Base-by-base conservation (phyloP, 345 rosid genomes). In the Isatis tinctoria region DNA sequence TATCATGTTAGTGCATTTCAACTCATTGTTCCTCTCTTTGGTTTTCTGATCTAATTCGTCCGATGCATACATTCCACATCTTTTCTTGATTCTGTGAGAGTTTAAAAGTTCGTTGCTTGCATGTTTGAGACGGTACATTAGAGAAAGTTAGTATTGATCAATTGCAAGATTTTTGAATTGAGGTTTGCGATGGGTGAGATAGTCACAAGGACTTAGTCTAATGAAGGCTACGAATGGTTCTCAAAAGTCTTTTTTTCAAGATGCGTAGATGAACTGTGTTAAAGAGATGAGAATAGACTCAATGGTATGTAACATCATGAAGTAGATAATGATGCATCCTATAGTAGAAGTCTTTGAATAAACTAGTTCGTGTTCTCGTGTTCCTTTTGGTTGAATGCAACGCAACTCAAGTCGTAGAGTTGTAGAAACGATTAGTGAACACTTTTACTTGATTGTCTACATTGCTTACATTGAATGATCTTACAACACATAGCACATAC, bases 291-390 rank as follows among this genome's bases (percentile, higher is more conserved):
- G 35, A 11, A 12, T 49, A 9, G 43, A 17, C 3, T 49, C 8
- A 10, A 33, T 44, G 37, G 54, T 56, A 14, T 53, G 56, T 18
- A 26, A 37, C 11, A 14, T 58, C 3, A 18, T 49, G 24, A 57
- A 45, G 30, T 65, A 47, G 73, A 48, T n/a, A n/a, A n/a, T n/a
- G n/a, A n/a, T n/a, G n/a, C n/a, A n/a, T n/a, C n/a, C n/a, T n/a
- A n/a, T n/a, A n/a, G n/a, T n/a, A n/a, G n/a, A n/a, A 51, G 57
- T 65, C 4, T 65, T 54, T 11, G 14, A 37, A 37, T 37, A n/a
- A 69, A 69, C 27, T 53, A 61, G 52, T 56, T 76, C 37, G 20
- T 75, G n/a, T n/a, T n/a, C n/a, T n/a, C n/a, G n/a, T n/a, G 33
- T 12, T 74, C 40, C 32, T 65, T 28, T 64, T 67, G 45, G 28